Base-by-base conservation (phyloP, 768 basidiomycete genomes). In the Collybiopsis luxurians region DNA sequence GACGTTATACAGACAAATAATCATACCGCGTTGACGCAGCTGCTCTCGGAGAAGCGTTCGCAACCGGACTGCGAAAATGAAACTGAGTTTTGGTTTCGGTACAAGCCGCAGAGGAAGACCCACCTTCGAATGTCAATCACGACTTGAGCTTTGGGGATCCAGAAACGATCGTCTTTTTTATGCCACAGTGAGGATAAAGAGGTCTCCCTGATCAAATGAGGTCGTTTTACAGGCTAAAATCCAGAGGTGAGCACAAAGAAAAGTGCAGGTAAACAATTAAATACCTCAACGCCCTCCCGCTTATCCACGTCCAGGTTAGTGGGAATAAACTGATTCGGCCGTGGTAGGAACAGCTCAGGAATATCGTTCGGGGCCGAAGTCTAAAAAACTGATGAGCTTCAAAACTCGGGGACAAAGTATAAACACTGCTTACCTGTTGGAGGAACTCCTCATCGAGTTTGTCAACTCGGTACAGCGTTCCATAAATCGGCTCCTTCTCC, bases 141-240 rank as follows among this genome's bases (percentile, higher is more conserved):
- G 21, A 89, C 80, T 59, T 84, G 80, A 2, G 94, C 93, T 66
- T 91, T 92, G 0, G 97, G 97, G 10, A 96, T 84, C 90, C 93
- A 96, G 76, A 97, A 99, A 59, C 79, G 82, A 69, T 99, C 96
- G 68, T 99, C 97, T 67, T 95, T 95, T 77, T 99, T 99, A 73
- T 95, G 84, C 95, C 96, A 99, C 2, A 98, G 73, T 12, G 86
- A 80, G 3, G 87, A 89, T 26, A 87, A 63, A 0, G 82, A 73
- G 0, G 85, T 90, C 69, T 95, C 82, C 30, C 83, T 75, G 55
- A 98, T 81, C 58, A 95, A 80, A 58, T 81, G 75, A 3, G 96
- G 95, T 12, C 90, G 81, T 58, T 81, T 83, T 57, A 80, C 71
- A 26, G 90, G 89, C 92, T 96, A 65, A 5, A 58, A 49, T 28